phyloP scores from a whole-genome alignment of 352 stramenopile genomes.

The Pilasporangium apinafurcum region DNA sequence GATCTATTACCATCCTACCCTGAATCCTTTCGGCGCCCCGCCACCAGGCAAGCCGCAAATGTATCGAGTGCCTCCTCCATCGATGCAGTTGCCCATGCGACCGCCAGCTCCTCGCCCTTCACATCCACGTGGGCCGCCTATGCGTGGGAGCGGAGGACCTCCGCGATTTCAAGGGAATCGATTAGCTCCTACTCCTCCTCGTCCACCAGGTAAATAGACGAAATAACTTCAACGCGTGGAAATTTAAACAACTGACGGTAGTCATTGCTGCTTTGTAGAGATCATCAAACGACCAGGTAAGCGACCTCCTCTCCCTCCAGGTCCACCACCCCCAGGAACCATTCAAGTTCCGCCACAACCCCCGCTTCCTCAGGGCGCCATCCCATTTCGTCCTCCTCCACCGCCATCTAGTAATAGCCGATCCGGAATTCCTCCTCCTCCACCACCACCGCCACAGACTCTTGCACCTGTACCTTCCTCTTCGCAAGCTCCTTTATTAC shows the following conservation, averaged over 20 bases:
- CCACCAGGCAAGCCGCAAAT: slow-evolving; percentile 55
- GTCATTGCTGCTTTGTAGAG: not conserved
- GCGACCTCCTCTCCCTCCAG: slow-evolving; percentile 42
- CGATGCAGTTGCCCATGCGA: not conserved
- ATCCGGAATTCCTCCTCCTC: not conserved
- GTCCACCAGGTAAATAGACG: slow-evolving; percentile 3
- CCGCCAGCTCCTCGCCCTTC: slow-evolving; percentile 7
- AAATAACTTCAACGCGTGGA: no score
- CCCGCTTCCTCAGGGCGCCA: slow-evolving; percentile 32
- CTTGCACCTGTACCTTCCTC: slow-evolving; percentile 8
- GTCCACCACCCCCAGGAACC: slow-evolving; percentile 42
- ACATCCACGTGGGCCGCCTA: slow-evolving; percentile 2
- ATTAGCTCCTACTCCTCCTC: not conserved
- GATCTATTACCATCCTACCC: slow-evolving; percentile 74
- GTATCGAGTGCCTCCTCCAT: slow-evolving; percentile 34
- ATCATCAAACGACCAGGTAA: slow-evolving; percentile 39
- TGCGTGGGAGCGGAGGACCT: not conserved
- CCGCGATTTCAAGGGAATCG: slow-evolving; percentile 1
- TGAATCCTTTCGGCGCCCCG: slow-evolving; percentile 71
- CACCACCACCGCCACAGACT: slow-evolving; percentile 1
- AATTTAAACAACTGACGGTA: no score
- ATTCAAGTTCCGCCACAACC: slow-evolving; percentile 57
- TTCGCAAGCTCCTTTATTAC: not conserved
- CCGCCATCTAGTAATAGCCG: no score
- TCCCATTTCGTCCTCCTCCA: slow-evolving; percentile 31